A percentile compares a stretch with the other conserved stretches of the same genome.
These are phyloP conservation scores for Epithele typhae DNA, from an alignment of 768 basidiomycete genomes.

Conservation along the genomic window DNA sequence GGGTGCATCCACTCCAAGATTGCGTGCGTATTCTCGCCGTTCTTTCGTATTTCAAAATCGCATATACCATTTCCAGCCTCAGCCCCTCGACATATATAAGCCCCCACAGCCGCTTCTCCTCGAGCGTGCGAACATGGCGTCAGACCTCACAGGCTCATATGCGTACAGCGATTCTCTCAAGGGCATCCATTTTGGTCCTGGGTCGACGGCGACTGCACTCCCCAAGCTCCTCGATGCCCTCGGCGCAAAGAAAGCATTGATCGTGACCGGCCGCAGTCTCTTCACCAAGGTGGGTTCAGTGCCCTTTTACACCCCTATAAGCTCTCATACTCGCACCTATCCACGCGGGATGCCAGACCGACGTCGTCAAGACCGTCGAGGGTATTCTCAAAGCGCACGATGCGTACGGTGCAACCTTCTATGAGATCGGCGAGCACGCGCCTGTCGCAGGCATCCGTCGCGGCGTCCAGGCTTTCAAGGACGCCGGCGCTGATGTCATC, in stretches of 20 bases:
- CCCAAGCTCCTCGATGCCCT: constrained; percentile 54
- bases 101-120: no score
- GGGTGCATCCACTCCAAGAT: no score
- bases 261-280: constrained; percentile 71
- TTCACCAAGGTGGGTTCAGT: constrained; percentile 47
- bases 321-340: neutral
- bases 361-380: constrained; percentile 54
- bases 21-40: no score
- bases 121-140: neutral
- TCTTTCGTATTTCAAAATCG: no score
- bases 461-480: constrained; percentile 51
- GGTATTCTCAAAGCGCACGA: constrained; percentile 48
- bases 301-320: neutral
- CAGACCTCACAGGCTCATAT: constrained; percentile 50
- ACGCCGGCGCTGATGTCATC: constrained; percentile 59
- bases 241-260: constrained; percentile 56
- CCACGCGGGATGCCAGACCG: constrained; percentile 39
- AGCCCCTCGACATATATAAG: no score
- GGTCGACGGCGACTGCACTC: constrained; percentile 55
- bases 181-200: constrained; percentile 70
- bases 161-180: constrained; percentile 65
- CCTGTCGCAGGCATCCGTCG: constrained; percentile 62
- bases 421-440: constrained; percentile 68
- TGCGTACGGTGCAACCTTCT: constrained; percentile 67
- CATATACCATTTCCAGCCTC: no score